A percentile compares a stretch with the other conserved stretches of the same genome.
Evolutionary conservation across 139 green algal species (phyloP).

Genomic region (Chlamydomonas incerta): DNA sequence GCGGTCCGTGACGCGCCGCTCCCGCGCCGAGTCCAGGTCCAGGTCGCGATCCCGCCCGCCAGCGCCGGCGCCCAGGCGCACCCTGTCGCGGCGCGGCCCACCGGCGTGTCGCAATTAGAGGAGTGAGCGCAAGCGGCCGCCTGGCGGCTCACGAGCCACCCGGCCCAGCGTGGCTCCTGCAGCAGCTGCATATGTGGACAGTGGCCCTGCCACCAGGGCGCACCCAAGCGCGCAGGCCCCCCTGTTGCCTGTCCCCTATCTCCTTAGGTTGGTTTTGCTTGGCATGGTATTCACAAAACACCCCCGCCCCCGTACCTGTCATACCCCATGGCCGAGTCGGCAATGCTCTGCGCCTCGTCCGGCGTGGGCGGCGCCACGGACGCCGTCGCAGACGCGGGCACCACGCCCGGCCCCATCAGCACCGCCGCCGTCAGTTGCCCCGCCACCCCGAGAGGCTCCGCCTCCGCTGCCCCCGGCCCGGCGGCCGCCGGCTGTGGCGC

Average conservation of each 20-base stretch:
- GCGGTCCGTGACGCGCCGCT: neutral
- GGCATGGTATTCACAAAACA: too few relatives aligned
- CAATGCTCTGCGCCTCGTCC: constrained; percentile 39
- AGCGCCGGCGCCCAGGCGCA: neutral
- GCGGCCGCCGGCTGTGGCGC: neutral
- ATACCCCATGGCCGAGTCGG: constrained; percentile 50
- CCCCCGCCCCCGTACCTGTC: neutral
- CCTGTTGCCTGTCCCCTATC: too few relatives aligned
- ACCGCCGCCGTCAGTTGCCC: neutral
- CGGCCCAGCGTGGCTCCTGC: too few relatives aligned
- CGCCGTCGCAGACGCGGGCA: too few relatives aligned
- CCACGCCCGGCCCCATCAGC: too few relatives aligned
- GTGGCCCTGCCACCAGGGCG: too few relatives aligned
- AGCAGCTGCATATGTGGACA: neutral
- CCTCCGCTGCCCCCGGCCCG: neutral
- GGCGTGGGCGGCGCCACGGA: neutral
- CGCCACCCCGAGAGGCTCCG: neutral
- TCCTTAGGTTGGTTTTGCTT: too few relatives aligned
- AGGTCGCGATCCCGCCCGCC: neutral
- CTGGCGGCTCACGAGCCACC: too few relatives aligned
- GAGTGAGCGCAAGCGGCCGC: too few relatives aligned
- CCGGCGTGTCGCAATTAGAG: too few relatives aligned
- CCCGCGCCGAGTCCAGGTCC: constrained; percentile 33
- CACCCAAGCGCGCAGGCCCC: too few relatives aligned
- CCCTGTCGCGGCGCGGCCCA: neutral